These are phyloP conservation scores for Ogataea salicorniae DNA, from an alignment of 805 yeast species.

Conservation along the genomic window DNA sequence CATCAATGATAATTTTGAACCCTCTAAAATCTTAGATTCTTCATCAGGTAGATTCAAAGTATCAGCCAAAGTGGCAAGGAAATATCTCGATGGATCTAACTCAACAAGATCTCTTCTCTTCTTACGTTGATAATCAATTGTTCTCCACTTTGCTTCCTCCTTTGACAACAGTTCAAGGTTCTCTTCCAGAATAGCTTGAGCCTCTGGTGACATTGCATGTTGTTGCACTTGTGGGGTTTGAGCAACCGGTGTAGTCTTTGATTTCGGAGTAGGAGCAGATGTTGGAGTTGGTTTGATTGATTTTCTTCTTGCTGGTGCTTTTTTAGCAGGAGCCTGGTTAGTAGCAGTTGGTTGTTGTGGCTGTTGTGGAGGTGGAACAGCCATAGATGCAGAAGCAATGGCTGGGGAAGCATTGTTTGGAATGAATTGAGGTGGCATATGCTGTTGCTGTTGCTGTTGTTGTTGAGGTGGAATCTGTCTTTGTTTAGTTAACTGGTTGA, in stretches of 20 bases:
- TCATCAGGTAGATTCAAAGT: slow-evolving; percentile 42
- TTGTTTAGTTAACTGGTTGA: slow-evolving; percentile 22
- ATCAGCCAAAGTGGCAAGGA: slow-evolving; percentile 47
- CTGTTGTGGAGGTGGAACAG: slow-evolving; percentile 9
- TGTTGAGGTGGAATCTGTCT: slow-evolving; percentile 10
- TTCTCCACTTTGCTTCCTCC: slow-evolving; percentile 24
- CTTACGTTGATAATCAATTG: slow-evolving; percentile 37
- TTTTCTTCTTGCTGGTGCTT: slow-evolving; percentile 21
- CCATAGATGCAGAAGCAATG: slow-evolving; percentile 3
- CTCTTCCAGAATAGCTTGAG: slow-evolving; percentile 27
- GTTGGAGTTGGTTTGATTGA: slow-evolving; percentile 8
- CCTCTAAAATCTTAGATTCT: slow-evolving; percentile 25
- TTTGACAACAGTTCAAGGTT: slow-evolving; percentile 25
- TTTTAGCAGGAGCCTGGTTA: slow-evolving; percentile 12
- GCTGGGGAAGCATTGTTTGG: slow-evolving; percentile 10
- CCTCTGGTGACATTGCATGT: slow-evolving; percentile 23
- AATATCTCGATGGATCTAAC: slow-evolving; percentile 43
- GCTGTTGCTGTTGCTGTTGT: neutral
- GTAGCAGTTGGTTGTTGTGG: slow-evolving; percentile 4
- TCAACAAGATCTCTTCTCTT: slow-evolving; percentile 42
- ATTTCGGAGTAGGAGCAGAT: slow-evolving; percentile 13
- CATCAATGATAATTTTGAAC: slow-evolving; percentile 6
- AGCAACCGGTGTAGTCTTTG: slow-evolving; percentile 12
- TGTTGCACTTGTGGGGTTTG: slow-evolving; percentile 3
- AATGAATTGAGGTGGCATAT: slow-evolving; percentile 15